Percentiles rank a stretch among this genome's conserved stretches.
Conservation (phyloP, 2,329 filamentous ascomycete species). For the Fusarium phyllophilum region DNA sequence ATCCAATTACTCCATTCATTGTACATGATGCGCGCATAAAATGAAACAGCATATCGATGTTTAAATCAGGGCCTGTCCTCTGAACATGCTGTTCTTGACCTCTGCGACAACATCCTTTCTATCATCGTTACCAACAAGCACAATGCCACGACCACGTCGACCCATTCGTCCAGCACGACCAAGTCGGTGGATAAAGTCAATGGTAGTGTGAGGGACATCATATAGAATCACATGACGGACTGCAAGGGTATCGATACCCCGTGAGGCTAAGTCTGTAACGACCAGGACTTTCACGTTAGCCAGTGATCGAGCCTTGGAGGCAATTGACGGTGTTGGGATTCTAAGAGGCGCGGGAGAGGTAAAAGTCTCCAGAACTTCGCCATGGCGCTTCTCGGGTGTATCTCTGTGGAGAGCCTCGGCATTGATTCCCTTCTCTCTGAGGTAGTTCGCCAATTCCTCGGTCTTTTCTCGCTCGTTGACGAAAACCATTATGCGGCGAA, state of each 20-base stretch:
- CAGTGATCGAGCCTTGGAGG: slow-evolving; percentile 61
- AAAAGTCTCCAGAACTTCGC: slow-evolving; percentile 81
- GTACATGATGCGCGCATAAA: slow-evolving; percentile 28
- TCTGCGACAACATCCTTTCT: slow-evolving; percentile 90
- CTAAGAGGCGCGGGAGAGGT: slow-evolving; percentile 62
- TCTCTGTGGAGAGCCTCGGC: slow-evolving; percentile 88
- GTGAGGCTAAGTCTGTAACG: slow-evolving; percentile 89
- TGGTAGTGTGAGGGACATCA: slow-evolving; percentile 96
- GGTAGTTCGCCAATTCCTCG: slow-evolving; percentile 80
- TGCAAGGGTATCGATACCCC: slow-evolving; percentile 93
- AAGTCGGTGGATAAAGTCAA: slow-evolving; percentile 97
- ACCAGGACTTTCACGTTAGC: slow-evolving; percentile 90
- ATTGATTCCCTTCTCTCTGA: slow-evolving; percentile 86
- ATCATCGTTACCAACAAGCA: slow-evolving; percentile 90
- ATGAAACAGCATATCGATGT: not conserved
- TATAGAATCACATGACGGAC: slow-evolving; percentile 94
- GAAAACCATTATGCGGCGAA: slow-evolving; percentile 92
- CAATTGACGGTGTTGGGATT: slow-evolving; percentile 43
- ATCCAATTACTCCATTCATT: slow-evolving; percentile 30
- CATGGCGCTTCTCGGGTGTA: slow-evolving; percentile 79
- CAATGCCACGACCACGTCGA: slow-evolving; percentile 85
- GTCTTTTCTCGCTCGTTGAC: slow-evolving; percentile 96
- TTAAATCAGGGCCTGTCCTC: slow-evolving; percentile 80
- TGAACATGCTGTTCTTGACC: slow-evolving; percentile 89
- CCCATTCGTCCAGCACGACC: slow-evolving; percentile 94